Conservation (phyloP, 2,329 filamentous ascomycete genomes). For the Rutstroemia sp. region DNA sequence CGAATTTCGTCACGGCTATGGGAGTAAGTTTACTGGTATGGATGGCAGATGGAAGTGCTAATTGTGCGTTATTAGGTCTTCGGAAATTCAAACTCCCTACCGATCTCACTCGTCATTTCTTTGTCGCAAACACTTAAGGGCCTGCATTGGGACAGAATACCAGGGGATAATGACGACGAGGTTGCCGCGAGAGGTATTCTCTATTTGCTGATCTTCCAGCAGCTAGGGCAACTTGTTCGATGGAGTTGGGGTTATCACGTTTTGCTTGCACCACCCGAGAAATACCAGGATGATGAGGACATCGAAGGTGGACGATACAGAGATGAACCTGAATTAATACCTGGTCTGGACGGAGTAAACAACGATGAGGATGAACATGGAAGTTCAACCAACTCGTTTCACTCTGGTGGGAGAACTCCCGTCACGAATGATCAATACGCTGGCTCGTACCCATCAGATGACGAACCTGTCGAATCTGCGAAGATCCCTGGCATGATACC, state of each 20-base stretch:
- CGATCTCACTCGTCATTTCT: constrained; percentile 91
- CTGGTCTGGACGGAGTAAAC: constrained; percentile 34
- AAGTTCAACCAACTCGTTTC: constrained; percentile 22
- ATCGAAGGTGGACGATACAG: constrained; percentile 48
- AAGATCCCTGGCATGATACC: constrained; percentile 20
- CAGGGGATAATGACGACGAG: constrained; percentile 90
- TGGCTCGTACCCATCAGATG: constrained; percentile 32
- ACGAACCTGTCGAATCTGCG: constrained; percentile 35
- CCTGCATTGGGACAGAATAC: constrained; percentile 86
- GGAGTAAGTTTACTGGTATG: constrained; percentile 45
- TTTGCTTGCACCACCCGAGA: constrained; percentile 75
- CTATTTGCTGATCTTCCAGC: constrained; percentile 95
- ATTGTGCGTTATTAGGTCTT: constrained; percentile 53
- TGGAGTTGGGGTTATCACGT: constrained; percentile 99
- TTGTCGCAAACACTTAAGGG: constrained; percentile 87
- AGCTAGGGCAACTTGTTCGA: constrained; percentile 86
- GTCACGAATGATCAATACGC: constrained; percentile 25
- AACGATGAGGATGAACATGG: constrained; percentile 12
- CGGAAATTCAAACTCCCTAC: constrained; percentile 95
- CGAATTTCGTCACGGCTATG: constrained; percentile 97
- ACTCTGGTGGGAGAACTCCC: constrained; percentile 29
- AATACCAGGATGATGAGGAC: constrained; percentile 49
- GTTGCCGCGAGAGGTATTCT: constrained; percentile 90
- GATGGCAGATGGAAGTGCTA: constrained; percentile 7
- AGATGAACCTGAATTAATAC: constrained; percentile 44